Conservation (phyloP, 257 asterid species). For the Scutellaria galericulata region DNA sequence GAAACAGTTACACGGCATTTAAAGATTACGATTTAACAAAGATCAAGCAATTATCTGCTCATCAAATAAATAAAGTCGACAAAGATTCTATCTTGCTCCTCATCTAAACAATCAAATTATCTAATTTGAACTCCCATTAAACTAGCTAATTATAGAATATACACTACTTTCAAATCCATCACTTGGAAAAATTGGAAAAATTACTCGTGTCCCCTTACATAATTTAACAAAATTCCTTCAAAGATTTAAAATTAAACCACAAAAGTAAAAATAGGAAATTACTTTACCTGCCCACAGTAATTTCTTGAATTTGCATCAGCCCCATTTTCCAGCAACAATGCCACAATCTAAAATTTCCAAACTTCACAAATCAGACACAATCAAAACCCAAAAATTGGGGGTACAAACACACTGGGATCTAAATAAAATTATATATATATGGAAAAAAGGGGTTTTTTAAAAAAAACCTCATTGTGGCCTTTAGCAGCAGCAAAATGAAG, state of each 20-base stretch:
- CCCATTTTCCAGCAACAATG: constrained; percentile 92
- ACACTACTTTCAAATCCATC: no score
- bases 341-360: constrained; percentile 76
- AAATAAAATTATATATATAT: background rate
- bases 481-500: constrained; percentile 98
- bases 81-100: no score
- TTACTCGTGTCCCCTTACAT: no score
- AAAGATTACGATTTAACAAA: constrained; percentile 37
- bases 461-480: constrained; percentile 87
- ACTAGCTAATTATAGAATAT: background rate
- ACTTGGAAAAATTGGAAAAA: no score
- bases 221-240: constrained; percentile 49
- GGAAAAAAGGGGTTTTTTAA: background rate
- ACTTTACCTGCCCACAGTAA: constrained; percentile 80
- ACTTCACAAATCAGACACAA: constrained; percentile 37
- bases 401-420: background rate
- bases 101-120: no score
- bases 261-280: constrained; percentile 12
- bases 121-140: background rate
- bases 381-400: constrained; percentile 20
- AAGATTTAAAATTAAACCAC: background rate
- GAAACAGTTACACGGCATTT: constrained; percentile 21
- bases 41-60: background rate
- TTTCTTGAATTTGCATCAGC: constrained; percentile 98
- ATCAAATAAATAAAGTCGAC: constrained; percentile 9